Conservation (phyloP, 1,284 basidiomycete genomes). For the Phylloporus sp. region DNA sequence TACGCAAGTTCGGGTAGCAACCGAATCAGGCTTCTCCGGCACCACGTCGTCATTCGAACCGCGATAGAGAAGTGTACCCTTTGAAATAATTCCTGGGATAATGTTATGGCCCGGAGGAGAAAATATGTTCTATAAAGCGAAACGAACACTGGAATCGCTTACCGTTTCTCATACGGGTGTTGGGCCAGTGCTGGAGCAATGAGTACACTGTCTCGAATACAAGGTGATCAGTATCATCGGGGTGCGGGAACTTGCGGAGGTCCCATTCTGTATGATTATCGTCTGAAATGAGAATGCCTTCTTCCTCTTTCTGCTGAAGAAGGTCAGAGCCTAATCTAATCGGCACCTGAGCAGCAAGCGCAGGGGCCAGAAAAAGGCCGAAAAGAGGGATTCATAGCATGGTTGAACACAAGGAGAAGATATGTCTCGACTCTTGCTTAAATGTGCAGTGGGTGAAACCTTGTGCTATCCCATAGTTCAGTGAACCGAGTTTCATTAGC, state of each 20-base stretch:
- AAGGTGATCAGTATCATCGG: neutral
- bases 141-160: neutral
- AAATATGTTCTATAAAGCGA: neutral
- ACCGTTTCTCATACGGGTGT: neutral
- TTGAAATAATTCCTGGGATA: neutral
- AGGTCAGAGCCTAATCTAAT: neutral
- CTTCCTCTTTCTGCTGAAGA: neutral
- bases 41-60: neutral
- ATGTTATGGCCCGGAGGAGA: neutral
- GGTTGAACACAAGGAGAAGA: neutral
- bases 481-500: too few relatives aligned
- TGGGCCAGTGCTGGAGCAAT: neutral
- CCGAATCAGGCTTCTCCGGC: neutral
- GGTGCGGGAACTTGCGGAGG: neutral
- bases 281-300: neutral
- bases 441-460: too few relatives aligned
- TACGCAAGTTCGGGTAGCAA: neutral
- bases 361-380: neutral
- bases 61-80: neutral
- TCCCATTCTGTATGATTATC: neutral
- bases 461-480: too few relatives aligned
- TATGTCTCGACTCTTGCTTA: neutral
- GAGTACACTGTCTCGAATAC: neutral
- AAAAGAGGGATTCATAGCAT: neutral
- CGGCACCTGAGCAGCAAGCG: neutral